Percentiles rank a stretch among this genome's conserved stretches.
Evolutionary conservation across 2,329 filamentous ascomycete species (phyloP).

Genomic region (Talaromyces sp.): DNA sequence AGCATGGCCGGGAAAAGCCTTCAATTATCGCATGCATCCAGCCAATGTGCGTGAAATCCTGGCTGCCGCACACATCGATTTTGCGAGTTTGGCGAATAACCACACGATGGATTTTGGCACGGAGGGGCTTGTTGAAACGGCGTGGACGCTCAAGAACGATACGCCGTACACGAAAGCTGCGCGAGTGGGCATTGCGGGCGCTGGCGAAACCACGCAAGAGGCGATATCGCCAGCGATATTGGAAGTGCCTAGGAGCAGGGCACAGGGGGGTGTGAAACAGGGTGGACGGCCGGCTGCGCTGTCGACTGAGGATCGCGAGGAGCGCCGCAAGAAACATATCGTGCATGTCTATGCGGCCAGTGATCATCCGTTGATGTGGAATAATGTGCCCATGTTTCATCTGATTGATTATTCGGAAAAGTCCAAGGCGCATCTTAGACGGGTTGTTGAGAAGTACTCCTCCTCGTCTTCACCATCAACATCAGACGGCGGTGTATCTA

Average conservation of each 20-base stretch:
- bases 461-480: not conserved
- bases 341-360: conserved; percentile 32
- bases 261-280: not conserved
- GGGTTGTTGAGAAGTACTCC: conserved; percentile 6
- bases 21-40: conserved; percentile 39
- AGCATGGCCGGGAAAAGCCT: conserved; percentile 34
- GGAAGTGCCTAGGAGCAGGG: conserved; percentile 13
- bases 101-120: conserved; percentile 34
- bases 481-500: not conserved
- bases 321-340: conserved; percentile 5
- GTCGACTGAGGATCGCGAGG: not conserved
- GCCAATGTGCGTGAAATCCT: conserved; percentile 26
- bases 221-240: conserved; percentile 24
- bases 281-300: not conserved
- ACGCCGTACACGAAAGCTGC: not conserved
- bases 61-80: conserved; percentile 26
- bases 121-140: conserved; percentile 30
- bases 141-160: conserved; percentile 19
- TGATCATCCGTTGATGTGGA: conserved; percentile 33
- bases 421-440: conserved; percentile 19
- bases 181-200: conserved; percentile 27
- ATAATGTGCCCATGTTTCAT: conserved; percentile 27
- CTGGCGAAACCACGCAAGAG: conserved; percentile 25
- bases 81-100: conserved; percentile 35
- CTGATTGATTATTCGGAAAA: conserved; percentile 28